Percentiles rank a stretch among this genome's conserved stretches.
These are phyloP conservation scores for Datura wrightii DNA, from an alignment of 257 asterid genomes.

Conservation along the genomic window DNA sequence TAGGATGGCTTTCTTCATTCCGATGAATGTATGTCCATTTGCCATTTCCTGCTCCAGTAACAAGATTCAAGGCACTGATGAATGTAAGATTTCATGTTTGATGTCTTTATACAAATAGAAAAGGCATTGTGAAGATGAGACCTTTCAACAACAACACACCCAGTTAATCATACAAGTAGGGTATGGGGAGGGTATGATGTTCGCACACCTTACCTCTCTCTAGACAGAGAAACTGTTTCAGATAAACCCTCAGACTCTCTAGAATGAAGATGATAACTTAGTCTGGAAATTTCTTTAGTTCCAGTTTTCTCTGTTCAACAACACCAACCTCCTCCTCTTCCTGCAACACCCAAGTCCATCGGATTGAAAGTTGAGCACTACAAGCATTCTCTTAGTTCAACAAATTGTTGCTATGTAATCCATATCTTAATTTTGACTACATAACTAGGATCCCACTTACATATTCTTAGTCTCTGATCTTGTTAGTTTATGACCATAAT, in stretches of 20 bases:
- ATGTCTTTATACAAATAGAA: background rate
- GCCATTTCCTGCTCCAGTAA: slow-evolving; percentile 41
- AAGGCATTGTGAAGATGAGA: background rate
- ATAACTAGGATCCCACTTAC: background rate
- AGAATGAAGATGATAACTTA: too few relatives aligned
- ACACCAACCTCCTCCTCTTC: too few relatives aligned
- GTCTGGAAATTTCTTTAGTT: too few relatives aligned
- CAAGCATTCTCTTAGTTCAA: background rate
- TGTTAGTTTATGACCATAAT: background rate
- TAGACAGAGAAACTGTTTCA: too few relatives aligned
- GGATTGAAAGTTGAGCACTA: too few relatives aligned
- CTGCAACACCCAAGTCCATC: too few relatives aligned
- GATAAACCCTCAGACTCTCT: too few relatives aligned
- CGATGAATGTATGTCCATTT: slow-evolving; percentile 38
- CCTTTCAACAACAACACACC: background rate
- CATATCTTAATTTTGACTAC: background rate
- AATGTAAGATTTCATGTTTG: slow-evolving; percentile 33
- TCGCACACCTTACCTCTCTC: too few relatives aligned
- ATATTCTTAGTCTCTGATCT: background rate
- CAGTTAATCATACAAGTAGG: too few relatives aligned
- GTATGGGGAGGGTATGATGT: too few relatives aligned
- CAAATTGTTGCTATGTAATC: background rate
- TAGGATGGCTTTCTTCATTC: slow-evolving; percentile 33
- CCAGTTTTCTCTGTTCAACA: too few relatives aligned
- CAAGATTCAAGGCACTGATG: slow-evolving; percentile 32